Evolutionary conservation across 1,139 yeast species (phyloP).

Genomic region (Taphrina sp.): DNA sequence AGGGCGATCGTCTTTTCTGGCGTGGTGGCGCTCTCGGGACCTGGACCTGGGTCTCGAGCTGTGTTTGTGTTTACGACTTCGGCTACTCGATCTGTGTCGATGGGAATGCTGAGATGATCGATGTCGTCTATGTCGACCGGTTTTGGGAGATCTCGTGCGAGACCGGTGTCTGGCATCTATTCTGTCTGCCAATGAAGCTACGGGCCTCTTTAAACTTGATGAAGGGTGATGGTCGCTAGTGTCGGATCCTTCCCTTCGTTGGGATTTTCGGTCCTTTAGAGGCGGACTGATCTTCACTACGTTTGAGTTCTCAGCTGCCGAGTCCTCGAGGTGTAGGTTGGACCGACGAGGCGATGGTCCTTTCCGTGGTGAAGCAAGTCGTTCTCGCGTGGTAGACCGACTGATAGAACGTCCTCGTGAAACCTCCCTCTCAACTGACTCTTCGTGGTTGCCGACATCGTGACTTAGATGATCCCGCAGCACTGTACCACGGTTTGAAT

Average conservation of each 20-base stretch:
- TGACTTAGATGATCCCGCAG: no score
- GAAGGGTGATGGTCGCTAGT: no score
- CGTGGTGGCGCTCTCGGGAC: not conserved
- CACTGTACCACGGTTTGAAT: no score
- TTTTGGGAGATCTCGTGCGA: not conserved
- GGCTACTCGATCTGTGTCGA: slow-evolving; percentile 11
- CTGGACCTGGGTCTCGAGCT: slow-evolving; percentile 1
- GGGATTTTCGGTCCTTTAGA: no score
- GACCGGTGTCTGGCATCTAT: not conserved
- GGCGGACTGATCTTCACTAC: no score
- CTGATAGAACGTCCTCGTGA: slow-evolving; percentile 9
- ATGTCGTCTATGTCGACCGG: not conserved
- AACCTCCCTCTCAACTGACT: not conserved
- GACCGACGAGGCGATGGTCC: no score
- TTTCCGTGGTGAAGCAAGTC: slow-evolving; percentile 2
- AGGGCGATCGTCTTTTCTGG: not conserved
- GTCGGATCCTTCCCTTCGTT: no score
- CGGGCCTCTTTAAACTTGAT: no score
- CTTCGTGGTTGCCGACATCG: no score
- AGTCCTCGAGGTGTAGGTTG: no score
- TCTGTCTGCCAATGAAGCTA: no score
- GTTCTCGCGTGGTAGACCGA: slow-evolving; percentile 1
- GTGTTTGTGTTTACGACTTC: not conserved
- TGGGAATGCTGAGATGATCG: not conserved
- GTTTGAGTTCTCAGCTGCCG: no score